Evolutionary conservation across 257 asterid genomes (phyloP), one percentile per base, ranked within the genome.

Genomic region (Apocynum venetum): DNA sequence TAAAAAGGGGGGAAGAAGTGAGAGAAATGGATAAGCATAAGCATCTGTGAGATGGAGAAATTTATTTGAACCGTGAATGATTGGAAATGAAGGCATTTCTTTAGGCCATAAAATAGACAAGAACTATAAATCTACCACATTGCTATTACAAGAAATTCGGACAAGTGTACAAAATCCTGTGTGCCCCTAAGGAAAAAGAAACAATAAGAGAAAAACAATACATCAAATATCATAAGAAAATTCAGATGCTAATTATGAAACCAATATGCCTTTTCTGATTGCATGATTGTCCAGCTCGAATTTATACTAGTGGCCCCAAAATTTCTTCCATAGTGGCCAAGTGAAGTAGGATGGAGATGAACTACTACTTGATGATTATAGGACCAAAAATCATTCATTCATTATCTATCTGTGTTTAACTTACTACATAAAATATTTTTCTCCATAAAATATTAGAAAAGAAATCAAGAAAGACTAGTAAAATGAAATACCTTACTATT

Each of bases 401-500:
- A 68, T 73, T 11, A 0, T 73, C 40, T 53, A 41, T 51, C 76
- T 4, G 36, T 49, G 8, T 73, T 73, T 51, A 53, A 46, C 38
- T 55, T 14, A 9, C 36, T 67, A 17, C 6, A n/a, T 31, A 51
- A 60, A 71, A 35, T 55, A 65, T 0, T 38, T 68, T 47, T 25
- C 44, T 46, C 17, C 44, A 8, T 25, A n/a, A 70, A 15, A 19
- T 31, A 77, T 66, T 13, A 35, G 60, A 47, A 38, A 43, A 74
- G 53, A 15, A 36, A 56, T 43, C 40, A 41, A 20, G 20, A 68
- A 25, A 71, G 17, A 73, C 63, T 52, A 69, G 53, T 52, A 52
- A 80, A 83, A 70, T 80, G 70, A 76, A 80, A n/a, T 86, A 93
- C 98, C 98, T 95, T 95, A 91, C 94, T 86, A 86, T 91, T 95